Evolutionary conservation across 164 flowering plant species (phyloP).

Genomic region (Umbilicus rupestris): DNA sequence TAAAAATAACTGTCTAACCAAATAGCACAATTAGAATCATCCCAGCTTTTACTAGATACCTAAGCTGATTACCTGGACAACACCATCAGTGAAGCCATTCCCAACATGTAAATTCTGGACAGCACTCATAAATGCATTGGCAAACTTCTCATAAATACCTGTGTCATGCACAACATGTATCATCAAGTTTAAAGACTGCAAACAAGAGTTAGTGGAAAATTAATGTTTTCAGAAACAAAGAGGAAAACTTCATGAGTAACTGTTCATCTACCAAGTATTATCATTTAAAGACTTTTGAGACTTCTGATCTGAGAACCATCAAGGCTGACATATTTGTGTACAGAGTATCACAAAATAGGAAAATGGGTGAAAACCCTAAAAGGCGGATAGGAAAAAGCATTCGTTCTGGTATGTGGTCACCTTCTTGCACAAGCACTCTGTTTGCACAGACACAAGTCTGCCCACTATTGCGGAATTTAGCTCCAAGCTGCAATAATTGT

Average conservation of each 20-base stretch:
- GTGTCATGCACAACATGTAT: constrained; percentile 9
- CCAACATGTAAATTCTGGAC: constrained; percentile 82
- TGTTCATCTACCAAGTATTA: too few species aligned
- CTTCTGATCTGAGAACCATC: neutral
- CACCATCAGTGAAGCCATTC: constrained; percentile 81
- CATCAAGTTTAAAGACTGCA: neutral
- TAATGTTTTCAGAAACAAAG: neutral
- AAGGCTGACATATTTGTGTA: neutral
- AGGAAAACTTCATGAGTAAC: neutral
- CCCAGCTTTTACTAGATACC: neutral
- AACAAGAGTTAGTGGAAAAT: neutral
- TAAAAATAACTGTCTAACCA: neutral
- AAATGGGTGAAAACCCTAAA: neutral
- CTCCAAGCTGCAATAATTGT: constrained; percentile 56
- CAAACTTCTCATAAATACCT: constrained; percentile 92
- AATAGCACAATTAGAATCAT: constrained; percentile 3
- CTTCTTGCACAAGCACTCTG: constrained; percentile 93
- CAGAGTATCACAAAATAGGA: neutral
- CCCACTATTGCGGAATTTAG: constrained; percentile 93
- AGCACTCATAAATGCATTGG: constrained; percentile 60
- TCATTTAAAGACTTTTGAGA: neutral
- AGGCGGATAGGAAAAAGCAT: neutral
- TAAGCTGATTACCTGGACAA: constrained; percentile 48
- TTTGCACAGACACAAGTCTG: constrained; percentile 98
- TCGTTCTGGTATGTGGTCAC: constrained; percentile 20